Conservation (phyloP, 768 basidiomycete species). For the Lyophyllum decastes region DNA sequence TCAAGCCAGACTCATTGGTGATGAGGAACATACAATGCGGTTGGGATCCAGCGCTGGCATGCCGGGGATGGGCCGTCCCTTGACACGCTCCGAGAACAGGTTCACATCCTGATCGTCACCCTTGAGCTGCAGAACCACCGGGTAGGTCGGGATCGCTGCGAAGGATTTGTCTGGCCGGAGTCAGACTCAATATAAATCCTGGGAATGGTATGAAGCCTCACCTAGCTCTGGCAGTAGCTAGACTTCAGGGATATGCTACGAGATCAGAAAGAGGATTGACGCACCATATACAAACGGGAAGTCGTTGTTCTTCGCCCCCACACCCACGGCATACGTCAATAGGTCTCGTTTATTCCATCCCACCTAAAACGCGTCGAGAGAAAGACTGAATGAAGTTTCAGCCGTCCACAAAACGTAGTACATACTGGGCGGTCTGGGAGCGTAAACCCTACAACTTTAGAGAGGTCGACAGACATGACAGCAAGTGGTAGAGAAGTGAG, state of each 20-base stretch:
- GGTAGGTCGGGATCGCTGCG: conserved; percentile 82
- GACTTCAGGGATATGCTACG: neutral
- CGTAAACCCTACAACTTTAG: conserved; percentile 64
- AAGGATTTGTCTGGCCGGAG: conserved; percentile 57
- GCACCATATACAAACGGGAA: conserved; percentile 71
- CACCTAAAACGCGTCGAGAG: conserved; percentile 48
- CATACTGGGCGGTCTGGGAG: conserved; percentile 33
- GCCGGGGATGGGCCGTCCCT: conserved; percentile 53
- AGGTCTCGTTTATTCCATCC: conserved; percentile 86
- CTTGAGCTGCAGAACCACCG: conserved; percentile 77
- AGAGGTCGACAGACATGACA: conserved; percentile 59
- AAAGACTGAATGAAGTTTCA: neutral
- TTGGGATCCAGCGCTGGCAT: conserved; percentile 73
- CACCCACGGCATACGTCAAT: conserved; percentile 75
- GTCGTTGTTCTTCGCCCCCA: conserved; percentile 80
- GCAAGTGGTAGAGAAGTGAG: neutral
- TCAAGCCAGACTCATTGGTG: neutral
- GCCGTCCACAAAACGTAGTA: neutral
- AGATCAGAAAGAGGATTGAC: conserved; percentile 11
- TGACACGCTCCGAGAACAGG: conserved; percentile 58
- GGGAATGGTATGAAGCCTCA: conserved; percentile 25
- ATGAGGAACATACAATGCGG: conserved; percentile 52
- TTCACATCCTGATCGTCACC: conserved; percentile 69
- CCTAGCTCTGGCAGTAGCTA: conserved; percentile 48
- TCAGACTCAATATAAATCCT: neutral